Evolutionary conservation across 108 stramenopile species (phyloP).

Genomic region (Cyclotella kingstonii): DNA sequence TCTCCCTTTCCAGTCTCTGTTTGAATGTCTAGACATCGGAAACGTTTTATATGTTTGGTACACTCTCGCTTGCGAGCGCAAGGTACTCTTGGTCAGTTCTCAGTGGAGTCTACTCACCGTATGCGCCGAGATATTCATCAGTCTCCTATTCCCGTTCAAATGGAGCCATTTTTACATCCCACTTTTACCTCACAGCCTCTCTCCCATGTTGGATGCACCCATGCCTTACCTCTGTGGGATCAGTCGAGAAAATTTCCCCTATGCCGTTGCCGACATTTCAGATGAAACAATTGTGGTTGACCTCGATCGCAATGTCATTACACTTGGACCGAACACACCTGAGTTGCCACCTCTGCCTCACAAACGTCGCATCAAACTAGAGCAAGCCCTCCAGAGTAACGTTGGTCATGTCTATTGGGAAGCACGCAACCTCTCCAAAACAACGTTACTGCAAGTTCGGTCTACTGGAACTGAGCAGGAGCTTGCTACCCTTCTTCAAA

Average conservation of each 20-base stretch:
- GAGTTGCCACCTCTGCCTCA: constrained; percentile 61
- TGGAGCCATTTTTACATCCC: constrained; percentile 93
- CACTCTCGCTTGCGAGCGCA: constrained; percentile 80
- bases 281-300: constrained; percentile 85
- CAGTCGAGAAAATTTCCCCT: constrained; percentile 65
- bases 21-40: constrained; percentile 84
- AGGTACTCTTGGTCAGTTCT: constrained; percentile 60
- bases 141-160: constrained; percentile 90
- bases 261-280: constrained; percentile 62
- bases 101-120: constrained; percentile 70
- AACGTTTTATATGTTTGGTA: constrained; percentile 74
- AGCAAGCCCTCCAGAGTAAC: constrained; percentile 46
- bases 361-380: constrained; percentile 69
- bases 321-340: constrained; percentile 50
- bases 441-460: constrained; percentile 23
- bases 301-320: constrained; percentile 73
- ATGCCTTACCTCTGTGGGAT: constrained; percentile 88
- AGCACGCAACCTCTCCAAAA: constrained; percentile 54
- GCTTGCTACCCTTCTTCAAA: constrained; percentile 10
- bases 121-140: constrained; percentile 84
- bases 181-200: constrained; percentile 64
- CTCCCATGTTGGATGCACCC: constrained; percentile 86
- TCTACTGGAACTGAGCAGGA: constrained; percentile 14
- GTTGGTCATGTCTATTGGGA: constrained; percentile 78
- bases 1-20: constrained; percentile 83